Evolutionary conservation across 768 basidiomycete species (phyloP).

Genomic region (Kwoniella pini): DNA sequence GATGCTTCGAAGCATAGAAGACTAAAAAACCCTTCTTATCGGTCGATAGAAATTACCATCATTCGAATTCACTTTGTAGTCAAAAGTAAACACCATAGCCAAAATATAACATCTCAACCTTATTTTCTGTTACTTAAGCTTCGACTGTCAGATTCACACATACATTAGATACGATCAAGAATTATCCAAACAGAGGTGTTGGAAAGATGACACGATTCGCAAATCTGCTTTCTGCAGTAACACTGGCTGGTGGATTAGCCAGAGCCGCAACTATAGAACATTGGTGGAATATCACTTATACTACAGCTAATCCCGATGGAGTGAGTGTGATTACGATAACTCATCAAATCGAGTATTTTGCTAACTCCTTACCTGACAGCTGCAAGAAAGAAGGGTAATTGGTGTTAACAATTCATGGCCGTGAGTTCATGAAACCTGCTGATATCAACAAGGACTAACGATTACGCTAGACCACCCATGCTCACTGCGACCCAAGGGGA

Average conservation of each 20-base stretch:
- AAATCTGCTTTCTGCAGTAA: slow-evolving; percentile 4
- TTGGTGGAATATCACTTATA: slow-evolving; percentile 83
- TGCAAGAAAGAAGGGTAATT: slow-evolving; percentile 67
- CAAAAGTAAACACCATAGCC: too few species aligned
- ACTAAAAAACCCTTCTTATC: too few species aligned
- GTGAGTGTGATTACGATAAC: too few species aligned
- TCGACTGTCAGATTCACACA: too few species aligned
- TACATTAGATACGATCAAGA: too few species aligned
- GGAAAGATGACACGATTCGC: slow-evolving; percentile 2
- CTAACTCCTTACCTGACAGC: too few species aligned
- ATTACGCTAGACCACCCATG: slow-evolving; percentile 66
- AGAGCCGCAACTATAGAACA: slow-evolving; percentile 31
- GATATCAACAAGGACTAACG: not conserved
- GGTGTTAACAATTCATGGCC: slow-evolving; percentile 95
- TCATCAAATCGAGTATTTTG: too few species aligned
- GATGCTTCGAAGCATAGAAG: too few species aligned
- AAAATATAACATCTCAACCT: too few species aligned
- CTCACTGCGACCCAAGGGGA: slow-evolving; percentile 72
- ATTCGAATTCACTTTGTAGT: too few species aligned
- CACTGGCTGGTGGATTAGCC: not conserved
- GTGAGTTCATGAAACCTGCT: slow-evolving; percentile 60
- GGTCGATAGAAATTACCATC: too few species aligned
- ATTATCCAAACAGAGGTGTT: not conserved
- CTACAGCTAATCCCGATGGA: slow-evolving; percentile 80
- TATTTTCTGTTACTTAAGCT: too few species aligned